Evolutionary conservation across 73 alveolate species (phyloP), one percentile per base, ranked within the genome.

Genomic region (Paraurostyla sp.): DNA sequence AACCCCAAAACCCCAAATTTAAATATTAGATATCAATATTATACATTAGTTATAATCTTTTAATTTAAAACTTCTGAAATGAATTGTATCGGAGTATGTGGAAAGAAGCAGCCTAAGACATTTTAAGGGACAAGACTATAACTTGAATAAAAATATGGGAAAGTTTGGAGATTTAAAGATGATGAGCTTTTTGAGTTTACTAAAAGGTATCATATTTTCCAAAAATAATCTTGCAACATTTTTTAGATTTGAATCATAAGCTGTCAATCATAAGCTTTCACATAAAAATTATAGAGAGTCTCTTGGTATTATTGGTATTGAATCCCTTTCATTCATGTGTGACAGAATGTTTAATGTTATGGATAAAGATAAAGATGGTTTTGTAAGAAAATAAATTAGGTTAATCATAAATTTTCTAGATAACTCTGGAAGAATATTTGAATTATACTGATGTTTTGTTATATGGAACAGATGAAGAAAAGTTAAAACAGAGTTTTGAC

Each of bases 311-410:
- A 58, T 93, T 16, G 97, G 96, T 0, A 75, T 91, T 80, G 93
- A 90, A 81, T 54, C 92, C 20, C 82, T 84, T 0, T 58, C 91
- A 1, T 90, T 62, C 71, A 33, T 93, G 50, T 58, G 95, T 48
- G 97, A 93, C 25, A 41, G 96, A 16, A 93, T 93, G 94, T 93
- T 93, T 82, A 62, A 86, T 7, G 92, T 89, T 13, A 93, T 93
- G 94, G 95, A 93, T 63, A 48, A 45, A 43, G 80, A 63, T 59
- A 80, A 78, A 33, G 86, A 91, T 62, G 93, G 96, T 0, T 57
- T 23, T 75, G 93, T 87, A 87, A 78, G 85, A 16, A n/a, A n/a
- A n/a, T 7, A 0, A 7, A 3, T 63, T 63, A 48, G 35, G 41
- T 15, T 4, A 52, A 11, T 52, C 69, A 52, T 52, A 6, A 4